phyloP scores from a whole-genome alignment of 2,329 filamentous ascomycete genomes.

The Monosporascus sp. region DNA sequence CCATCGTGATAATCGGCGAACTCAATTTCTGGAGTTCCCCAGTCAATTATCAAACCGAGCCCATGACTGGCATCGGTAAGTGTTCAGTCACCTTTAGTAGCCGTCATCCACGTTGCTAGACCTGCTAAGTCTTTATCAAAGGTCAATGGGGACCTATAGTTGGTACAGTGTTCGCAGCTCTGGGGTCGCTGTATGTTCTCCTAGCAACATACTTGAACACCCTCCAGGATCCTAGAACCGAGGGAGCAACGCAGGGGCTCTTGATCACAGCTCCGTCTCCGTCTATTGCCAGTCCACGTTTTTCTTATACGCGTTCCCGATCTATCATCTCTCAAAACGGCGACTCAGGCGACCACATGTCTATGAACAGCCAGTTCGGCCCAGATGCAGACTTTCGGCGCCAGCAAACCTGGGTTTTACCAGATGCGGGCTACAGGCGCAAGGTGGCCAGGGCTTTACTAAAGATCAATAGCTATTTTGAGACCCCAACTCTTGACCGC shows the following conservation, averaged over 20 bases:
- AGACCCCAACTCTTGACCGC: slow-evolving; percentile 39
- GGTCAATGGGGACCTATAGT: slow-evolving; percentile 57
- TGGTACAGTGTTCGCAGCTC: slow-evolving; percentile 49
- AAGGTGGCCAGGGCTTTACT: slow-evolving; percentile 39
- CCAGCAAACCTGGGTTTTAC: not conserved
- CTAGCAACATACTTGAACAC: slow-evolving; percentile 30
- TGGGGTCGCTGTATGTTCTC: slow-evolving; percentile 54
- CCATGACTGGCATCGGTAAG: slow-evolving; percentile 54
- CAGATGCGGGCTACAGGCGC: slow-evolving; percentile 28
- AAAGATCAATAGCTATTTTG: slow-evolving; percentile 38
- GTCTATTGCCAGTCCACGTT: slow-evolving; percentile 2
- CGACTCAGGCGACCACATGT: slow-evolving; percentile 1
- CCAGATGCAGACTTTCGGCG: not conserved
- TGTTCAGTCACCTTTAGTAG: slow-evolving; percentile 1
- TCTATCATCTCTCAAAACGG: slow-evolving; percentile 3
- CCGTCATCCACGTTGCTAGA: not conserved
- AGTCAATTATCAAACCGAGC: slow-evolving; percentile 55
- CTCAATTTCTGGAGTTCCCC: slow-evolving; percentile 56
- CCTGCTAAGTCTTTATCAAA: slow-evolving; percentile 15
- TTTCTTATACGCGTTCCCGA: not conserved
- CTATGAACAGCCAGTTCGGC: not conserved
- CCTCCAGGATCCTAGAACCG: slow-evolving; percentile 7
- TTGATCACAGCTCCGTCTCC: slow-evolving; percentile 20
- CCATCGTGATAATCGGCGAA: slow-evolving; percentile 57
- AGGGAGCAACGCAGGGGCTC: slow-evolving; percentile 7